These are phyloP conservation scores for Ustilaginoidea virens DNA, from an alignment of 2,329 filamentous ascomycete genomes.

Conservation along the genomic window DNA sequence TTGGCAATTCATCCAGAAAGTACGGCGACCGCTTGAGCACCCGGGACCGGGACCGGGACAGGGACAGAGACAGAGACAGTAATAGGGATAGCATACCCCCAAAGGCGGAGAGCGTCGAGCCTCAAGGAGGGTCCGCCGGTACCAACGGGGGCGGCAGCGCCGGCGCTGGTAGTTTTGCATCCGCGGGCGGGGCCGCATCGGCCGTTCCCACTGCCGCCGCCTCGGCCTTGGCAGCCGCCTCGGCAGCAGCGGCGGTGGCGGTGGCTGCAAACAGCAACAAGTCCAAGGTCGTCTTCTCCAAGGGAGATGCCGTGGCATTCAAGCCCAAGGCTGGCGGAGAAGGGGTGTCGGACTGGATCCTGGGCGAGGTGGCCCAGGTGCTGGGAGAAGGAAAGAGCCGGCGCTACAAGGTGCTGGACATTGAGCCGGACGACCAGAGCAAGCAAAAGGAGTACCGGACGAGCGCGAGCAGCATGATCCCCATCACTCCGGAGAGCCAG, in stretches of 20 bases:
- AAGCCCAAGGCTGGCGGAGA: slow-evolving; percentile 40
- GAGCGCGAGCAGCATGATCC: slow-evolving; percentile 60
- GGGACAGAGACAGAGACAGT: too few species aligned
- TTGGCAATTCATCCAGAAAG: slow-evolving; percentile 19
- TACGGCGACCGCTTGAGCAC: slow-evolving; percentile 22
- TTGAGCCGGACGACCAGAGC: slow-evolving; percentile 56
- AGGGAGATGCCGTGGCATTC: slow-evolving; percentile 52
- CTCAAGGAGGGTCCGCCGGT: slow-evolving; percentile 22
- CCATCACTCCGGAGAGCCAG: slow-evolving; percentile 44
- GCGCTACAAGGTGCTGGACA: slow-evolving; percentile 66
- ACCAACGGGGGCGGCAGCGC: slow-evolving; percentile 2
- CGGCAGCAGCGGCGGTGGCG: not conserved
- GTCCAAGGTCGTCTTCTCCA: slow-evolving; percentile 41
- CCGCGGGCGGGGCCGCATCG: not conserved
- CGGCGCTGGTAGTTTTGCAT: not conserved
- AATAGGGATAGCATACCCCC: slow-evolving; percentile 38
- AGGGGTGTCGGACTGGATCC: slow-evolving; percentile 47
- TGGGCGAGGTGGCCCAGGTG: slow-evolving; percentile 63
- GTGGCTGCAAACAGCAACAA: slow-evolving; percentile 12
- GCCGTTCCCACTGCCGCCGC: not conserved
- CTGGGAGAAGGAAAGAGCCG: slow-evolving; percentile 63
- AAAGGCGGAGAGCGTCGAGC: slow-evolving; percentile 41
- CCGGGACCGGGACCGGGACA: too few species aligned
- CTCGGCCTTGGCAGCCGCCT: not conserved
- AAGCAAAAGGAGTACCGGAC: slow-evolving; percentile 56